phyloP scores from a whole-genome alignment of 495 filamentous ascomycete species.

The Penicillium atrosanguineum region DNA sequence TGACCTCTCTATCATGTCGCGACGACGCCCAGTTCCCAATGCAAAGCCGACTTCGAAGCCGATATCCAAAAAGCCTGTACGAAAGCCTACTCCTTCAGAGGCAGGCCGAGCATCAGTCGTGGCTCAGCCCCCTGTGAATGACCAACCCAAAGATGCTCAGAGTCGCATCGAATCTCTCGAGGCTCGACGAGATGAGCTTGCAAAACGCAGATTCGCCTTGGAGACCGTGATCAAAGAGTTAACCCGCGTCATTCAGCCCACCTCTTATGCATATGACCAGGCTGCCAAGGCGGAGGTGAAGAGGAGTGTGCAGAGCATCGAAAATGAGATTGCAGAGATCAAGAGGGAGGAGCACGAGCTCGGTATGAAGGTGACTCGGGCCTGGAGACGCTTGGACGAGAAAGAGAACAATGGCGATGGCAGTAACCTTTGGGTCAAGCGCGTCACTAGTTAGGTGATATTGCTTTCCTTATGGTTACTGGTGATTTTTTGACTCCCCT shows the following conservation, averaged over 20 bases:
- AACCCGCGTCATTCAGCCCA: constrained; percentile 58
- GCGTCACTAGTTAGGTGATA: constrained; percentile 52
- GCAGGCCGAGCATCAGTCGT: constrained; percentile 38
- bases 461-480: background rate
- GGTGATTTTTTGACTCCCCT: no score
- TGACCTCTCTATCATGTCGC: constrained; percentile 42
- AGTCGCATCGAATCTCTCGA: constrained; percentile 67
- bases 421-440: constrained; percentile 77
- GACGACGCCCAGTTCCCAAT: constrained; percentile 47
- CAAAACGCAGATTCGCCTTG: constrained; percentile 66
- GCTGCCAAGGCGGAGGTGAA: constrained; percentile 66
- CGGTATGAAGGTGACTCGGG: constrained; percentile 76
- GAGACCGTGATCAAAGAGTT: constrained; percentile 69
- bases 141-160: constrained; percentile 49
- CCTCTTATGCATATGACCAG: constrained; percentile 55
- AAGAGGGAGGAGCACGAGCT: constrained; percentile 80
- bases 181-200: constrained; percentile 62
- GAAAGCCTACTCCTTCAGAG: constrained; percentile 54
- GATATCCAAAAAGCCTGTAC: constrained; percentile 43
- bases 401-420: constrained; percentile 66
- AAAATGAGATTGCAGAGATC: constrained; percentile 74
- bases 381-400: constrained; percentile 75
- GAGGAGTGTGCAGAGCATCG: constrained; percentile 65
- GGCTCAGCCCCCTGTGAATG: constrained; percentile 56
- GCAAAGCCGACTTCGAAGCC: constrained; percentile 38